phyloP scores from a whole-genome alignment of 371 early-diverging fungal species.

The Ordospora pajunii region DNA sequence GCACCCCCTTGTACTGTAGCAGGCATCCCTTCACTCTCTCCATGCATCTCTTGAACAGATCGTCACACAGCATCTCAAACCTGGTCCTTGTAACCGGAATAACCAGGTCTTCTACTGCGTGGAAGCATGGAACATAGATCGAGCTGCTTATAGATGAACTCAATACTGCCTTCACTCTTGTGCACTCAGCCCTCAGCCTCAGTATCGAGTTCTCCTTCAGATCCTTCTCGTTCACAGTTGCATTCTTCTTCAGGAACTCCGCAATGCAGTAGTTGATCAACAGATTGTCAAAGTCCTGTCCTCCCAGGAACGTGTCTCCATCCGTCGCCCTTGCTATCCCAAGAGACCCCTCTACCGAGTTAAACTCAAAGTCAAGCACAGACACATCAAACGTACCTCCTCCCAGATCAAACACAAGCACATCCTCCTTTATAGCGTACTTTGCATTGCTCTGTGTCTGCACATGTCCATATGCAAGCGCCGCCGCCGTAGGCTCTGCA shows the following conservation, averaged over 20 bases:
- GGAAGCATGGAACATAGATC: constrained; percentile 72
- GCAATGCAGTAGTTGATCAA: constrained; percentile 74
- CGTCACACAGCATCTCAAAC: constrained; percentile 41
- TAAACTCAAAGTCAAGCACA: constrained; percentile 78
- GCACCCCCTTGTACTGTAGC: neutral
- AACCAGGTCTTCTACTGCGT: constrained; percentile 65
- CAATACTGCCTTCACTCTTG: constrained; percentile 60
- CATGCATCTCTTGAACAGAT: constrained; percentile 40
- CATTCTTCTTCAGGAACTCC: constrained; percentile 73
- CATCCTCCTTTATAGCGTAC: constrained; percentile 50
- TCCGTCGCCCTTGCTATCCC: constrained; percentile 78
- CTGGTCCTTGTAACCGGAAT: constrained; percentile 40
- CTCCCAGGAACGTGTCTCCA: constrained; percentile 93
- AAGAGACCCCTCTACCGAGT: constrained; percentile 65
- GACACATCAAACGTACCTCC: constrained; percentile 95
- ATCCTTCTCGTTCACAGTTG: neutral
- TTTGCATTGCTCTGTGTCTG: constrained; percentile 11
- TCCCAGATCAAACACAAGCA: constrained; percentile 86
- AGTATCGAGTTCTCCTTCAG: constrained; percentile 42
- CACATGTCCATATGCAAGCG: constrained; percentile 55
- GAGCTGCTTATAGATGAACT: constrained; percentile 75
- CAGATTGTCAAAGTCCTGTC: constrained; percentile 90
- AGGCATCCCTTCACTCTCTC: constrained; percentile 39
- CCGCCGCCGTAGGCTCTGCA: constrained; percentile 62
- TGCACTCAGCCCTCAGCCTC: constrained; percentile 53